Evolutionary conservation across 352 stramenopile species (phyloP).

Genomic region (Phytophthora fragariaefolia): DNA sequence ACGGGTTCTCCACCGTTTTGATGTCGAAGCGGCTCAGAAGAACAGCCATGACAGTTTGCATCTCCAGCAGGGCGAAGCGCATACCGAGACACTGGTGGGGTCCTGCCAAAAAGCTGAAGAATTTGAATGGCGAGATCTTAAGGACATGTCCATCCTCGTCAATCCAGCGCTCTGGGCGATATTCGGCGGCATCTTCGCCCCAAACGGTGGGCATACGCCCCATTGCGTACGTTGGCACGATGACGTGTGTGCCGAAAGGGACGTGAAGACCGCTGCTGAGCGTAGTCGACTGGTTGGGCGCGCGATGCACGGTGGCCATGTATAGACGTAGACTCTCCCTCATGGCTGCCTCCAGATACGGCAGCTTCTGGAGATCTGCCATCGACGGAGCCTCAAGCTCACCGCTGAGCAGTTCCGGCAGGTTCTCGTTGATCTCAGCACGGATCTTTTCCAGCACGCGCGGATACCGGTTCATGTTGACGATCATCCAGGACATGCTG

Average conservation of each 20-base stretch:
- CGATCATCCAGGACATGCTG: slow-evolving; percentile 75
- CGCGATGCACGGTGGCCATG: slow-evolving; percentile 47
- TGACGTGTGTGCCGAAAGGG: slow-evolving; percentile 43
- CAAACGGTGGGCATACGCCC: slow-evolving; percentile 56
- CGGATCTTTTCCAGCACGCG: slow-evolving; percentile 50
- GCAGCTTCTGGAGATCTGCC: slow-evolving; percentile 54
- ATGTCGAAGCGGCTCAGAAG: slow-evolving; percentile 52
- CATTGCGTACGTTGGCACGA: slow-evolving; percentile 56
- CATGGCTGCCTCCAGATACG: slow-evolving; percentile 68
- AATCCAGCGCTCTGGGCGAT: slow-evolving; percentile 58
- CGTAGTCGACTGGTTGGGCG: slow-evolving; percentile 50
- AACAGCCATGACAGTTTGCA: slow-evolving; percentile 50
- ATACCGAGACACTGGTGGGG: slow-evolving; percentile 62
- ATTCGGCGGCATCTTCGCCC: slow-evolving; percentile 52
- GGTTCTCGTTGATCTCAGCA: slow-evolving; percentile 50
- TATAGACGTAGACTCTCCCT: slow-evolving; percentile 72
- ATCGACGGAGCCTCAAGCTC: slow-evolving; percentile 36
- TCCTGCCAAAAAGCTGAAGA: slow-evolving; percentile 68
- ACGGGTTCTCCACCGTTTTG: slow-evolving; percentile 44
- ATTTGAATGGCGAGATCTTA: slow-evolving; percentile 37
- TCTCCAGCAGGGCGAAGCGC: slow-evolving; percentile 54
- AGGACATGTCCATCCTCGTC: slow-evolving; percentile 51
- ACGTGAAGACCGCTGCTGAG: slow-evolving; percentile 69
- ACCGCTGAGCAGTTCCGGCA: slow-evolving; percentile 34
- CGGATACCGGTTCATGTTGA: slow-evolving; percentile 78